Evolutionary conservation across 495 filamentous ascomycete species (phyloP).

Genomic region (Podospora pseudoanserina): DNA sequence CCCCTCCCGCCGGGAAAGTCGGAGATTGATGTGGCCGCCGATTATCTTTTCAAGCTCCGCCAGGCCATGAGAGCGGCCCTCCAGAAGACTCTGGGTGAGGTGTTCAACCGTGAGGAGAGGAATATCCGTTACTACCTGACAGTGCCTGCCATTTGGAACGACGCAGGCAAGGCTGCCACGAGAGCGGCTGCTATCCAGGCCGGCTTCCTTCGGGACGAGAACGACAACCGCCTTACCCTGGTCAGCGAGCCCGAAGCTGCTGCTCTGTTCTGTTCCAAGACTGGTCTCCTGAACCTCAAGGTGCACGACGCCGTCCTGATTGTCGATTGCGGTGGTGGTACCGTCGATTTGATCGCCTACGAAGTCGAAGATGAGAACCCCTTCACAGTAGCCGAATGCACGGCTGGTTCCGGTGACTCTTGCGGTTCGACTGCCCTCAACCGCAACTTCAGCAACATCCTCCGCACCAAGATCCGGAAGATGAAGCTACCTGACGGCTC

Average conservation of each 20-base stretch:
- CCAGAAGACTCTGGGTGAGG: constrained; percentile 73
- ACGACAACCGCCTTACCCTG: constrained; percentile 68
- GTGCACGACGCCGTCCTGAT: constrained; percentile 70
- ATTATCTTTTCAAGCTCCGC: constrained; percentile 73
- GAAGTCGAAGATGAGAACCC: constrained; percentile 73
- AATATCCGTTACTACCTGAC: constrained; percentile 73
- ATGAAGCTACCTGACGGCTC: constrained; percentile 75
- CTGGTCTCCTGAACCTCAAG: constrained; percentile 68
- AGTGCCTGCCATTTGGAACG: constrained; percentile 74
- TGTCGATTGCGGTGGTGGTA: constrained; percentile 72
- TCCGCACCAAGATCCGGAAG: constrained; percentile 71
- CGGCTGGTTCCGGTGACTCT: constrained; percentile 69
- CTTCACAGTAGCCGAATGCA: constrained; percentile 71
- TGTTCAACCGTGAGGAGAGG: constrained; percentile 71
- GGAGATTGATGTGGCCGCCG: constrained; percentile 71
- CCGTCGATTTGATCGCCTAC: constrained; percentile 73
- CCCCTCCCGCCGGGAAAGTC: constrained; percentile 73
- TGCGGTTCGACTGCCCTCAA: constrained; percentile 72
- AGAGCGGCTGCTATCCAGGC: constrained; percentile 70
- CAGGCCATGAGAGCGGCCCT: constrained; percentile 69
- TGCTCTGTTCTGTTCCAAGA: constrained; percentile 71
- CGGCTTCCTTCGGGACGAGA: constrained; percentile 69
- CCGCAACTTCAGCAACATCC: constrained; percentile 71
- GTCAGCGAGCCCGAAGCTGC: constrained; percentile 71
- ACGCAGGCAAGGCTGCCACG: constrained; percentile 70